Percentiles rank a stretch among this genome's conserved stretches.
phyloP scores from a whole-genome alignment of 306 rosid genomes.

The Quercus mongolica region DNA sequence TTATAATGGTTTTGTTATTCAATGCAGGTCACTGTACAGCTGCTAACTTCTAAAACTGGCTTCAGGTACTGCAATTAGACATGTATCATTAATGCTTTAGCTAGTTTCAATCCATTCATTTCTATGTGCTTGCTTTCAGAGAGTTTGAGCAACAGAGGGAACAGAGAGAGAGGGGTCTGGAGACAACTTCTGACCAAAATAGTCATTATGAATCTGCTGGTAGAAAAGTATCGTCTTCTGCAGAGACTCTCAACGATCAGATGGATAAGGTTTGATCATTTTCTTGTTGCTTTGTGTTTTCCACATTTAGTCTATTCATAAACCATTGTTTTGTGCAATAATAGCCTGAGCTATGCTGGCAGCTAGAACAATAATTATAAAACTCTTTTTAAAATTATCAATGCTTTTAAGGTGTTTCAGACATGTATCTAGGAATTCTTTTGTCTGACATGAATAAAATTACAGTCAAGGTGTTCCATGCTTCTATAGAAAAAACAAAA shows the following conservation, averaged over 20 bases:
- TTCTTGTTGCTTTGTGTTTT: slow-evolving; percentile 4
- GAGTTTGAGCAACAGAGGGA: slow-evolving; percentile 99
- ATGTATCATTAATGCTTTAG: slow-evolving; percentile 28
- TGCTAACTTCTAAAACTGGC: slow-evolving; percentile 98
- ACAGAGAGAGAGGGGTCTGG: slow-evolving; percentile 92
- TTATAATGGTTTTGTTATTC: slow-evolving; percentile 33
- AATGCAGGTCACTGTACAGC: slow-evolving; percentile 93
- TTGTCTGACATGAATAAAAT: neutral
- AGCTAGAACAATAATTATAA: too few species aligned
- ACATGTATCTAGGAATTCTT: neutral
- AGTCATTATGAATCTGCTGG: slow-evolving; percentile 59
- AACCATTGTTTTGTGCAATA: neutral
- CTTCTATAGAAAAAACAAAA: neutral
- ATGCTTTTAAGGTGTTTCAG: too few species aligned
- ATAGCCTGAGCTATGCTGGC: too few species aligned
- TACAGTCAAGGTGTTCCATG: neutral
- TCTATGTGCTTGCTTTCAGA: slow-evolving; percentile 51
- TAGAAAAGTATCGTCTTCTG: slow-evolving; percentile 59
- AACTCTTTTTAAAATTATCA: too few species aligned
- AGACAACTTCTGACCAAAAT: slow-evolving; percentile 66
- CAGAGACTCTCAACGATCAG: slow-evolving; percentile 59
- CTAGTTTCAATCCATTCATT: slow-evolving; percentile 27
- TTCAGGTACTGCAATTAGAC: slow-evolving; percentile 66
- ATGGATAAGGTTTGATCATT: slow-evolving; percentile 58
- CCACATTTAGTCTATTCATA: neutral